Percentiles rank a stretch among this genome's conserved stretches.
Conservation (phyloP, 805 yeast genomes). For the Middelhovenomyces tepae region DNA sequence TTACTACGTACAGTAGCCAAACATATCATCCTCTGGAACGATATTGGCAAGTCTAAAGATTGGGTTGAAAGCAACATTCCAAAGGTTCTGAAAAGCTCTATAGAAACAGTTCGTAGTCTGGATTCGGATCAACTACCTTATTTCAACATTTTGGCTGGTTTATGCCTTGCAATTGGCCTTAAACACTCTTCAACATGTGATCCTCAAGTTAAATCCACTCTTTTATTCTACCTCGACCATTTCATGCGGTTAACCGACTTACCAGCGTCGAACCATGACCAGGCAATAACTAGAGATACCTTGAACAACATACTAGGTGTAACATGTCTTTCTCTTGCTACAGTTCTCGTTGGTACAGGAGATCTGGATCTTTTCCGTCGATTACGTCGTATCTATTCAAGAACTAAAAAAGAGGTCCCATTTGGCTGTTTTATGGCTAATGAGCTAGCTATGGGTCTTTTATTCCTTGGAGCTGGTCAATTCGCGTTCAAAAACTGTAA, state of each 20-base stretch:
- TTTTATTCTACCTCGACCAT: slow-evolving; percentile 47
- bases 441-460: slow-evolving; percentile 76
- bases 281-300: slow-evolving; percentile 44
- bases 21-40: slow-evolving; percentile 66
- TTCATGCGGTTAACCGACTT: slow-evolving; percentile 36
- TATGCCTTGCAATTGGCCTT: slow-evolving; percentile 64
- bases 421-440: slow-evolving; percentile 72
- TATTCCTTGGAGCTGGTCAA: slow-evolving; percentile 90
- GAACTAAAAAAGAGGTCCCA: slow-evolving; percentile 27
- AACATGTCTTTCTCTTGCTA: slow-evolving; percentile 53
- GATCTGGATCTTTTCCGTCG: slow-evolving; percentile 72
- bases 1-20: slow-evolving; percentile 55
- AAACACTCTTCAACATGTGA: slow-evolving; percentile 66
- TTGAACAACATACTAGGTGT: slow-evolving; percentile 49
- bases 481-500: slow-evolving; percentile 61
- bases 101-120: slow-evolving; percentile 26
- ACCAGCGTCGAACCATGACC: slow-evolving; percentile 46
- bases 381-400: slow-evolving; percentile 59
- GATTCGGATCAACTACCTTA: slow-evolving; percentile 56
- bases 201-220: slow-evolving; percentile 41
- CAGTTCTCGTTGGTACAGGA: slow-evolving; percentile 87
- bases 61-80: slow-evolving; percentile 63
- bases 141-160: slow-evolving; percentile 64
- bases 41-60: slow-evolving; percentile 36
- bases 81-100: slow-evolving; percentile 27